These are phyloP conservation scores for Calocybe indica DNA, from an alignment of 768 basidiomycete species.

Conservation along the genomic window DNA sequence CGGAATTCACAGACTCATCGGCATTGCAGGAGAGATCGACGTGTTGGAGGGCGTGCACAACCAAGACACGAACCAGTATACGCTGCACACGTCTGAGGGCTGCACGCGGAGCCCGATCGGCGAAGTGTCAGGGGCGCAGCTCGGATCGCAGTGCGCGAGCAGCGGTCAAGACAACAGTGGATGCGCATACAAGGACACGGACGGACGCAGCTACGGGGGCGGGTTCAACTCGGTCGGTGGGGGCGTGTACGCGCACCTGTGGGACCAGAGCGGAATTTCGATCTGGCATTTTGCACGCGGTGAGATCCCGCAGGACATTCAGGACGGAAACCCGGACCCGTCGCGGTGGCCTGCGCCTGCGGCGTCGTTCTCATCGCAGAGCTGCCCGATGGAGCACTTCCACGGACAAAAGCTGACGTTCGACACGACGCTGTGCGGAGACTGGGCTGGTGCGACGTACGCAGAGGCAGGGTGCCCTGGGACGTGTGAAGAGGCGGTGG, in stretches of 20 bases:
- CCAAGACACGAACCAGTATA: slow-evolving; percentile 52
- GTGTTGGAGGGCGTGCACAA: slow-evolving; percentile 69
- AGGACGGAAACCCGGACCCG: slow-evolving; percentile 35
- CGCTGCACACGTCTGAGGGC: slow-evolving; percentile 50
- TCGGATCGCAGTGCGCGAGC: slow-evolving; percentile 33
- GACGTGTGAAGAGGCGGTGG: slow-evolving; percentile 40
- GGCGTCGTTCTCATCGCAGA: slow-evolving; percentile 40
- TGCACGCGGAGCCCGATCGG: slow-evolving; percentile 26
- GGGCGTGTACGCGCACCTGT: slow-evolving; percentile 50
- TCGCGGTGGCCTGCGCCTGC: slow-evolving; percentile 44
- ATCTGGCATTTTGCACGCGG: slow-evolving; percentile 49
- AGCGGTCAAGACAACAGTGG: slow-evolving; percentile 34
- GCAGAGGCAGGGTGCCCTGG: slow-evolving; percentile 31
- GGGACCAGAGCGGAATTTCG: slow-evolving; percentile 44
- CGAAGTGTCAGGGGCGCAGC: slow-evolving; percentile 17
- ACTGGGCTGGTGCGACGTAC: slow-evolving; percentile 36
- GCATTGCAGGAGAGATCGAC: slow-evolving; percentile 51
- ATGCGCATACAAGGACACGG: slow-evolving; percentile 41
- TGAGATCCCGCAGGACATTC: slow-evolving; percentile 47
- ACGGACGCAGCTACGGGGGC: slow-evolving; percentile 31
- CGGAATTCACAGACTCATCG: slow-evolving; percentile 2
- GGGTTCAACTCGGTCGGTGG: slow-evolving; percentile 39
- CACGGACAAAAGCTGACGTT: slow-evolving; percentile 41
- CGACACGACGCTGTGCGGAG: slow-evolving; percentile 44
- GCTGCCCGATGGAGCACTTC: slow-evolving; percentile 49